Conservation (phyloP, 140 eudicot genomes). For the Ambrosia hybrid region DNA sequence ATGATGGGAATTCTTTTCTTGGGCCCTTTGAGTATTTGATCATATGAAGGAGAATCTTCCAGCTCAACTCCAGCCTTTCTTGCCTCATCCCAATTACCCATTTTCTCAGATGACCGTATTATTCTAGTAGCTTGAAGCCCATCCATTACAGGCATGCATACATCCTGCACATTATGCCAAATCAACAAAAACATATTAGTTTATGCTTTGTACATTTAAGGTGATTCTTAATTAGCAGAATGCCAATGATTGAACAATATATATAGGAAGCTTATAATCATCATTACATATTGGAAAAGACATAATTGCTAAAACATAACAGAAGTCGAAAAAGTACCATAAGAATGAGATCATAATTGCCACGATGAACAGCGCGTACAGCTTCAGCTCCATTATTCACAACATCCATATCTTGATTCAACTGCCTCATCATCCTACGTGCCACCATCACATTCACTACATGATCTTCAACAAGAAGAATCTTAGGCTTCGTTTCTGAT, state of each 20-base stretch:
- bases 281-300: too few species aligned
- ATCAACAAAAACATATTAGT: constrained; percentile 9
- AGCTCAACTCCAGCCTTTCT: constrained; percentile 74
- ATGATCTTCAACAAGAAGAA: constrained; percentile 95
- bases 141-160: constrained; percentile 97
- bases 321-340: constrained; percentile 55
- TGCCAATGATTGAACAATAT: too few species aligned
- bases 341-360: constrained; percentile 65
- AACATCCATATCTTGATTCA: constrained; percentile 79
- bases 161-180: constrained; percentile 60
- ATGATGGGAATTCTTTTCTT: constrained; percentile 62
- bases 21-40: constrained; percentile 23
- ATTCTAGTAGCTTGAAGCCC: constrained; percentile 94
- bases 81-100: constrained; percentile 93
- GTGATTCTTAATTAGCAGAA: too few species aligned
- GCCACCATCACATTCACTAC: constrained; percentile 87
- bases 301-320: neutral
- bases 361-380: constrained; percentile 69
- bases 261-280: too few species aligned
- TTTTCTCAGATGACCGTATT: constrained; percentile 79
- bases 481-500: constrained; percentile 50
- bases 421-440: constrained; percentile 78
- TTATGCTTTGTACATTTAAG: neutral
- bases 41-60: constrained; percentile 30
- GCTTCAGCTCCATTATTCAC: constrained; percentile 93